A percentile compares a stretch with the other conserved stretches of the same genome.
These are phyloP conservation scores for Apiospora saccharicola DNA, from an alignment of 2,329 filamentous ascomycete genomes.

Conservation along the genomic window DNA sequence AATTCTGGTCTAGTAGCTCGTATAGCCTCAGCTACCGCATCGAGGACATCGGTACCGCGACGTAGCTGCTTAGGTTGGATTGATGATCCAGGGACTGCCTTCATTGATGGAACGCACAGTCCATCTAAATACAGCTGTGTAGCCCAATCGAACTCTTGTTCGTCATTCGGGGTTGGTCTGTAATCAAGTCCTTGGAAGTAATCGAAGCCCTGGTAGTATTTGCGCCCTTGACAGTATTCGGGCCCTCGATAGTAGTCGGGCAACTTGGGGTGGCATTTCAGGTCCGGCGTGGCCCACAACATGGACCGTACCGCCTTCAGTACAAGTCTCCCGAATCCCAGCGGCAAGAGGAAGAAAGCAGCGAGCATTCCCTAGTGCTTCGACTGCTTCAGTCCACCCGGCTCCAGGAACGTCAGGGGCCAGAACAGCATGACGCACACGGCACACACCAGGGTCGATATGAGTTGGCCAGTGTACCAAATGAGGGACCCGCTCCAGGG, in stretches of 20 bases:
- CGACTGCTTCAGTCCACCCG: neutral
- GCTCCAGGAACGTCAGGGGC: conserved; percentile 26
- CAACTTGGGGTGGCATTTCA: neutral
- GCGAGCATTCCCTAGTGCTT: neutral
- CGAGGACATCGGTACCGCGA: neutral
- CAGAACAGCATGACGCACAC: conserved; percentile 55
- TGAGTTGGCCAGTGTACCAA: conserved; percentile 65
- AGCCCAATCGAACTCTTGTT: neutral
- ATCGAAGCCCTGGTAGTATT: no score
- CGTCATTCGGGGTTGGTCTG: neutral
- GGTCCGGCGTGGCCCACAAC: neutral
- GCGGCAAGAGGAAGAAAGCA: neutral
- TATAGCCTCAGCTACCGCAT: neutral
- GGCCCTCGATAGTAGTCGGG: no score
- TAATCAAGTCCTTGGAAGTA: neutral
- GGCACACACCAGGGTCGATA: conserved; percentile 70
- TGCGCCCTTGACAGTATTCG: no score
- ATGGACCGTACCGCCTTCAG: neutral
- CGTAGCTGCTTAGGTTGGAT: neutral
- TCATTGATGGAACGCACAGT: neutral
- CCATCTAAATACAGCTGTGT: neutral
- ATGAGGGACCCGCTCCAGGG: conserved; percentile 64
- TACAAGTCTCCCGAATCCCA: neutral
- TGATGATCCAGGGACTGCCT: neutral
- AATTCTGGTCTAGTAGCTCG: neutral